Conservation (phyloP, 495 filamentous ascomycete species). For the Parachaetomium inaequale region DNA sequence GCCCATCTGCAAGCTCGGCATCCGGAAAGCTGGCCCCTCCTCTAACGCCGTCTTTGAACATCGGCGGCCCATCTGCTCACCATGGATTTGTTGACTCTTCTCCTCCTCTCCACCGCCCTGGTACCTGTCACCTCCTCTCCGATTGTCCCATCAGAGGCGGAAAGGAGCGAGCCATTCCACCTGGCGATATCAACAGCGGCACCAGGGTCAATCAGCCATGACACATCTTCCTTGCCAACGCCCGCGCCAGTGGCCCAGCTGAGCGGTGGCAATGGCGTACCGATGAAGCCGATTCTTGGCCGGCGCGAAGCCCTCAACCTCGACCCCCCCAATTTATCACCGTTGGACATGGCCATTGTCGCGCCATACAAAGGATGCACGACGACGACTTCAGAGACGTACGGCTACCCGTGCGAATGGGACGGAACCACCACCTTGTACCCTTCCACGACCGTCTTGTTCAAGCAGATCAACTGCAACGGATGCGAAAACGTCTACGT, state of each 20-base stretch:
- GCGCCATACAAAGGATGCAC: conserved; percentile 28
- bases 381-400: conserved; percentile 18
- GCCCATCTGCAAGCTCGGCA: not conserved
- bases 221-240: not conserved
- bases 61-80: not conserved
- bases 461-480: conserved; percentile 30
- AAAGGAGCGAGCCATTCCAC: not conserved
- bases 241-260: not conserved
- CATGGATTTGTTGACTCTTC: conserved; percentile 21
- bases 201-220: not conserved
- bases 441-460: conserved; percentile 28
- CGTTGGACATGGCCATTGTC: not conserved
- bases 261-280: not conserved
- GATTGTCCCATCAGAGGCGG: not conserved
- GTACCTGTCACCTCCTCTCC: conserved; percentile 19
- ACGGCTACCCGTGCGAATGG: conserved; percentile 27
- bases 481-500: conserved; percentile 29
- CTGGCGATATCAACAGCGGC: not conserved
- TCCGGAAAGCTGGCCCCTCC: not conserved
- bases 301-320: conserved; percentile 9
- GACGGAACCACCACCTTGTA: conserved; percentile 28
- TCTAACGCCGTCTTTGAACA: conserved; percentile 5
- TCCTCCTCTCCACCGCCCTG: conserved; percentile 20
- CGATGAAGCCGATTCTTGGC: not conserved
- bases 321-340: not conserved